Percentiles rank a stretch among this genome's conserved stretches.
These are phyloP conservation scores for Aquilaria malaccensis DNA, from an alignment of 345 rosid species.

Conservation along the genomic window DNA sequence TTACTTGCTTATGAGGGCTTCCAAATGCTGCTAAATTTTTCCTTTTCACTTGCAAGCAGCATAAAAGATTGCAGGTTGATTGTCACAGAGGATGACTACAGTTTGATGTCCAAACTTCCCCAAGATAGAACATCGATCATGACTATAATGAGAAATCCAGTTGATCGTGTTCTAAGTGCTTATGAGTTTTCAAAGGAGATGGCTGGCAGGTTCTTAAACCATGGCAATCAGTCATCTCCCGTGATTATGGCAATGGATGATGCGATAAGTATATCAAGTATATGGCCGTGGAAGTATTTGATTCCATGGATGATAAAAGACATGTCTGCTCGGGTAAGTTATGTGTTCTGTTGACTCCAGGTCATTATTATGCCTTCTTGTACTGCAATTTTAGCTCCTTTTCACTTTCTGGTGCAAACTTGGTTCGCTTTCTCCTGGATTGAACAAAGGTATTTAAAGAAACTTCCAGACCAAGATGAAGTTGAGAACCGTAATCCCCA, in stretches of 20 bases:
- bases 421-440: too few relatives aligned
- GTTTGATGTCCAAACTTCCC: slow-evolving; percentile 83
- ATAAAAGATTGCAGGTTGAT: slow-evolving; percentile 68
- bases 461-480: slow-evolving; percentile 30
- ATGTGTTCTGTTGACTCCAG: slow-evolving; percentile 5
- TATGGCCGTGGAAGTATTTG: slow-evolving; percentile 98
- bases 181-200: slow-evolving; percentile 97
- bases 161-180: slow-evolving; percentile 81
- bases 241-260: slow-evolving; percentile 45
- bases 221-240: slow-evolving; percentile 83
- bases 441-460: slow-evolving; percentile 68
- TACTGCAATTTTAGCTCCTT: background rate
- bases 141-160: slow-evolving; percentile 85
- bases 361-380: background rate
- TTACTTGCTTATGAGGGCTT: background rate
- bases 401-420: background rate
- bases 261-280: slow-evolving; percentile 81
- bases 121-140: slow-evolving; percentile 74
- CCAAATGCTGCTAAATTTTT: background rate
- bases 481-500: slow-evolving; percentile 51
- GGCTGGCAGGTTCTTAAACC: slow-evolving; percentile 93
- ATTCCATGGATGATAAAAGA: slow-evolving; percentile 99
- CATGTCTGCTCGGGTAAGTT: slow-evolving; percentile 74
- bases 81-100: slow-evolving; percentile 96
- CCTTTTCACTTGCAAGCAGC: slow-evolving; percentile 35